A percentile compares a stretch with the other conserved stretches of the same genome.
Conservation (phyloP, 73 alveolate genomes). For the Uronychia binucleata region DNA sequence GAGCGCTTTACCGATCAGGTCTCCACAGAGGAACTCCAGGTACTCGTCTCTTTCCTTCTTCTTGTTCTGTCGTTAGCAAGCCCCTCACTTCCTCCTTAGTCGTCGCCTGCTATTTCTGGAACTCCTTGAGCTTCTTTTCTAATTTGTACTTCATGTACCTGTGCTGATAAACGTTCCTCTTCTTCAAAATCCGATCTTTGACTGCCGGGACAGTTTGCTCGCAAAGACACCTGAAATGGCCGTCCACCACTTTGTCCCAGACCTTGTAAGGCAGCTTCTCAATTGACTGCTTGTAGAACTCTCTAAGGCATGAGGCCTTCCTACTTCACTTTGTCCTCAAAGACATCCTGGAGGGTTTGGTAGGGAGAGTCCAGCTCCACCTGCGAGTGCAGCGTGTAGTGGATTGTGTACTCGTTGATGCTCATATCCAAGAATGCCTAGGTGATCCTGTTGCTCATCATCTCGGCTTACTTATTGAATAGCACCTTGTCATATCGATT, state of each 20-base stretch:
- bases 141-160: slow-evolving; percentile 11
- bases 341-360: background rate
- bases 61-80: background rate
- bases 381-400: slow-evolving; percentile 16
- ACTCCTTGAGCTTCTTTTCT: slow-evolving; percentile 8
- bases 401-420: slow-evolving; percentile 33
- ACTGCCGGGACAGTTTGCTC: background rate
- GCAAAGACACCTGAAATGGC: slow-evolving; percentile 1
- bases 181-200: background rate
- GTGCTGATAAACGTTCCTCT: background rate
- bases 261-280: slow-evolving; percentile 18
- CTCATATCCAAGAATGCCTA: slow-evolving; percentile 16
- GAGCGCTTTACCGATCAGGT: background rate
- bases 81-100: background rate
- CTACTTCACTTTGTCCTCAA: background rate
- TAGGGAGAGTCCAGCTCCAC: slow-evolving; percentile 8
- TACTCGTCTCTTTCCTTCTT: background rate
- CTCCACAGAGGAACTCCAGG: background rate
- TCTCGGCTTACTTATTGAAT: background rate
- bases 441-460: background rate
- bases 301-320: background rate
- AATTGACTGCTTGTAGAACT: slow-evolving; percentile 8
- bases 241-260: slow-evolving; percentile 10
- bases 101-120: background rate
- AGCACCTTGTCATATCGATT: background rate